Conservation (phyloP, 371 early-diverging fungal species). For the Zychaea mexicana region DNA sequence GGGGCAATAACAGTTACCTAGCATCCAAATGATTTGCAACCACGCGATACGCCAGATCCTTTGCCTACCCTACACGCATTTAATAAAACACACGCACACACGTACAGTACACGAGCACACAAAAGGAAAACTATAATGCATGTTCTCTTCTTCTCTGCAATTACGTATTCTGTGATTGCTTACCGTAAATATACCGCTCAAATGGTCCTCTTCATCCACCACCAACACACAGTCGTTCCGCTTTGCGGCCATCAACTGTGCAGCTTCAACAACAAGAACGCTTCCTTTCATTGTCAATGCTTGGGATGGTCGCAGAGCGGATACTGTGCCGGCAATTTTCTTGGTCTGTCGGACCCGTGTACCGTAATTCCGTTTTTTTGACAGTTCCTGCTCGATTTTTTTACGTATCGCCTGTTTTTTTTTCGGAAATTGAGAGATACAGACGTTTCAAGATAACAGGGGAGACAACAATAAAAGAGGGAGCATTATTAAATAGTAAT, state of each 20-base stretch:
- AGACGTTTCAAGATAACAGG: too few relatives aligned
- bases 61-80: too few relatives aligned
- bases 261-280: slow-evolving; percentile 89
- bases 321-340: slow-evolving; percentile 83
- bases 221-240: slow-evolving; percentile 92
- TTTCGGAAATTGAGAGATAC: too few relatives aligned
- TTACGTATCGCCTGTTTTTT: slow-evolving; percentile 66
- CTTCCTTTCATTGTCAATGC: slow-evolving; percentile 92
- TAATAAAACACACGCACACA: too few relatives aligned
- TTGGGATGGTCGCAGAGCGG: slow-evolving; percentile 85
- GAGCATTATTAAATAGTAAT: too few relatives aligned
- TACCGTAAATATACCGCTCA: slow-evolving; percentile 92
- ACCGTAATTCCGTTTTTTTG: slow-evolving; percentile 53
- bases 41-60: slow-evolving; percentile 44
- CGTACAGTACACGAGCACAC: background rate
- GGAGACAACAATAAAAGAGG: slow-evolving; percentile 3
- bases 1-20: slow-evolving; percentile 27
- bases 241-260: slow-evolving; percentile 97
- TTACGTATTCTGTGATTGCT: too few relatives aligned
- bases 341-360: slow-evolving; percentile 41
- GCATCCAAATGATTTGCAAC: slow-evolving; percentile 47
- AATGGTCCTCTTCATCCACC: slow-evolving; percentile 86
- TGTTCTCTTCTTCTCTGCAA: background rate
- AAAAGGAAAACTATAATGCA: background rate
- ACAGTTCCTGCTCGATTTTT: slow-evolving; percentile 74